Conservation (phyloP, 2,329 filamentous ascomycete species). For the Penicillium expansum region DNA sequence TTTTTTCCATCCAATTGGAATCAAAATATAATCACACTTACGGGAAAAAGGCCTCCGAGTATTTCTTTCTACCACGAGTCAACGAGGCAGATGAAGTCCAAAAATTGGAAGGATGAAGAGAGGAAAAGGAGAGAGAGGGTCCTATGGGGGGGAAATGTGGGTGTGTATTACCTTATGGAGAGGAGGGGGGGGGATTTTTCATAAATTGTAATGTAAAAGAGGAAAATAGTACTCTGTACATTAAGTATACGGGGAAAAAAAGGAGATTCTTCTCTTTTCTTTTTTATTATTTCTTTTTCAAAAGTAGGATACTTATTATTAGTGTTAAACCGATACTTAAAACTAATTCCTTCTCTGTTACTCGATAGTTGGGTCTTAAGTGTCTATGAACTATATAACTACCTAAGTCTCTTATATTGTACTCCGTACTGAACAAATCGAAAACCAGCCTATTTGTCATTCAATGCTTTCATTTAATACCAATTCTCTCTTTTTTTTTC, state of each 20-base stretch:
- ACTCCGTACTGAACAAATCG: neutral
- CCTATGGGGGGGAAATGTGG: slow-evolving; percentile 16
- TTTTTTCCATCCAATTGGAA: neutral
- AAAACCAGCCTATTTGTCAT: neutral
- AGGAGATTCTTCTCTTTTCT: neutral
- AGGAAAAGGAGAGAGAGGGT: slow-evolving; percentile 23
- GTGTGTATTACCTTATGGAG: slow-evolving; percentile 17
- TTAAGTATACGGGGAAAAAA: neutral
- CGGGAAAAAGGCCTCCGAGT: slow-evolving; percentile 23
- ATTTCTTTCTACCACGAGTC: slow-evolving; percentile 36
- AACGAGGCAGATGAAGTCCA: slow-evolving; percentile 30
- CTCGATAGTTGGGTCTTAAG: neutral
- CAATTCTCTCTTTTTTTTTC: neutral
- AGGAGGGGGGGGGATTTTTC: slow-evolving; percentile 15
- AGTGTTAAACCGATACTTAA: too few relatives aligned
- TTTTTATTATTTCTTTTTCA: neutral
- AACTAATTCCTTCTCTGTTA: neutral
- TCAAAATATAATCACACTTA: slow-evolving; percentile 20
- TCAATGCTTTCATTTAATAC: neutral
- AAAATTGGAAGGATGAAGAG: slow-evolving; percentile 13
- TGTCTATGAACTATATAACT: neutral
- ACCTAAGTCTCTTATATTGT: neutral
- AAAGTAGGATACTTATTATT: neutral
- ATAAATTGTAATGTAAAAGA: slow-evolving; percentile 1
- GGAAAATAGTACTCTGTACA: neutral